Percentiles rank a stretch among this genome's conserved stretches.
Evolutionary conservation across 306 rosid genomes (phyloP).

Genomic region (Carpinus fangiana): DNA sequence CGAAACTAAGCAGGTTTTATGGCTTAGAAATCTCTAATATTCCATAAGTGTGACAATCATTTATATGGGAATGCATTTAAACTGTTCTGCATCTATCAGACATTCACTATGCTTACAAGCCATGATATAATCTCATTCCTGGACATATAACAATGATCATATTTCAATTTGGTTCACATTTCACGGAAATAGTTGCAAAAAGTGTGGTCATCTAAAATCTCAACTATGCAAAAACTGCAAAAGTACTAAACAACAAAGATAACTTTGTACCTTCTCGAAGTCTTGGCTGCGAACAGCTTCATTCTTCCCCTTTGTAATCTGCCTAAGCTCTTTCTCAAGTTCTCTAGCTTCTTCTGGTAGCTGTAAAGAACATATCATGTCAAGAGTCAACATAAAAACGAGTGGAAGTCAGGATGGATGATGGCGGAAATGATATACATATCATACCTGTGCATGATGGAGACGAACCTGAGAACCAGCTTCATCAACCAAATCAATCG

Average conservation of each 20-base stretch:
- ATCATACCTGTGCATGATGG: constrained; percentile 84
- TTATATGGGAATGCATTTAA: neutral
- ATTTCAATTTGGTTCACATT: neutral
- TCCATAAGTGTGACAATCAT: neutral
- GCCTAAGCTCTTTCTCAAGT: constrained; percentile 86
- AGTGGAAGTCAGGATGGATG: constrained; percentile 9
- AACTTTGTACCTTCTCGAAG: constrained; percentile 71
- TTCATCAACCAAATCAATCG: constrained; percentile 93
- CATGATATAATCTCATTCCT: neutral
- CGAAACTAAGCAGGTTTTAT: neutral
- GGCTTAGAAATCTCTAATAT: neutral
- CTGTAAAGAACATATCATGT: constrained; percentile 39
- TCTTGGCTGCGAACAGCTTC: constrained; percentile 94
- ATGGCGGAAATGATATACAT: neutral
- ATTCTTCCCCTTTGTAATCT: constrained; percentile 85
- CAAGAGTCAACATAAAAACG: constrained; percentile 22
- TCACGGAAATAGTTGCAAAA: neutral
- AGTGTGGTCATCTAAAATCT: neutral
- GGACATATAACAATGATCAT: neutral
- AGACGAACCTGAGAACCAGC: constrained; percentile 96
- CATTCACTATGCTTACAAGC: neutral
- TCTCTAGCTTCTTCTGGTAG: constrained; percentile 92
- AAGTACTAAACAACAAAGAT: neutral
- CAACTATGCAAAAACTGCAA: neutral
- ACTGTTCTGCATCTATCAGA: neutral